Base-by-base conservation (phyloP, 164 flowering plant genomes). In the Chloranthus sessilifolius region DNA sequence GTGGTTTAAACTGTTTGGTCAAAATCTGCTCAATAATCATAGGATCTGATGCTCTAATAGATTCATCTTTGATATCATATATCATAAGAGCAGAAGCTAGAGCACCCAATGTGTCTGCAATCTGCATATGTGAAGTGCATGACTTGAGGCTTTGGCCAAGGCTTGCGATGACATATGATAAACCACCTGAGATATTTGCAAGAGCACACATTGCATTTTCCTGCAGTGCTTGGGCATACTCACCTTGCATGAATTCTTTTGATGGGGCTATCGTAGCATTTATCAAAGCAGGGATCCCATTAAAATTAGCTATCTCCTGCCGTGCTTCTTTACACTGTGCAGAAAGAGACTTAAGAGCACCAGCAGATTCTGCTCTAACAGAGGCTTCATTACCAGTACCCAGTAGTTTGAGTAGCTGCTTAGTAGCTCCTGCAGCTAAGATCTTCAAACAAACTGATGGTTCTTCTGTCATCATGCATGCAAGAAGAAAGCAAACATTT, bases 261-360 rank as follows among this genome's bases (percentile, higher is more conserved):
- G 99, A 94, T 56, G 99, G 99, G 56, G 99, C 99, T 59, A 94
- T 94, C 25, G 99, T 94, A n/a, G 99, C 97, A 75, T 94, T 94
- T 60, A 94, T 94, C 49, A 94, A 55, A 58, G 76, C 79, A 61
- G 99, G 99, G 62, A 94, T 94, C 41, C 99, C 99, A 70, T 74
- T 77, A 30, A 49, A 74, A 61, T 59, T 85, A 51, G 97, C 80
- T 56, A 94, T 85, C 50, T 89, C 95, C 29, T 63, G 63, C 60
- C 95, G 71, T 52, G 97, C 88, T 43, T 94, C 95, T 65, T 89
- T 94, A 63, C 82, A 75, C 63, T 89, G 95, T 5, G 86, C 78
- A 68, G 99, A 88, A 58, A 89, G 95, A 65, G 99, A 81, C 71
- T 94, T 94, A 35, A 94, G 83, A 53, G 97, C 83, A 53, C 80